These are phyloP conservation scores for Pontederia crassipes DNA, from an alignment of 176 grass and related monocot genomes.

Conservation along the genomic window DNA sequence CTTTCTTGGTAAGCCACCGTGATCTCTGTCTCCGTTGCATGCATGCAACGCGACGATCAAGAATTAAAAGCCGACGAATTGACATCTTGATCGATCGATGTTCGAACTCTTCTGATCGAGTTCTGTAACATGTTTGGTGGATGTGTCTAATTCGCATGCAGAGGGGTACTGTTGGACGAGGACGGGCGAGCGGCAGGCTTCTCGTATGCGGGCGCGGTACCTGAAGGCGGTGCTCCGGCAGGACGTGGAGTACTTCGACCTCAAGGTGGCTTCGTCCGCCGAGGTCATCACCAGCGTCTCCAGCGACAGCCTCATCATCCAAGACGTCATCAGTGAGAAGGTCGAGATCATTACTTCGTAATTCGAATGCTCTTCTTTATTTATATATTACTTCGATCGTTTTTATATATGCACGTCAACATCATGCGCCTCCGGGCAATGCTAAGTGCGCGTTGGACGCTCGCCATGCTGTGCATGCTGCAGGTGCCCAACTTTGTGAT, in stretches of 20 bases:
- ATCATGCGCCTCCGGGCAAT: too few species aligned
- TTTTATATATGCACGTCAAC: too few species aligned
- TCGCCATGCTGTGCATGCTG: not conserved
- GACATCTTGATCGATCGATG: too few species aligned
- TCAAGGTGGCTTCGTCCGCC: slow-evolving; percentile 5
- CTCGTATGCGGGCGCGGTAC: slow-evolving; percentile 18
- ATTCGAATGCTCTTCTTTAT: too few species aligned
- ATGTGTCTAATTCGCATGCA: not conserved
- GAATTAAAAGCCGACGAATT: too few species aligned
- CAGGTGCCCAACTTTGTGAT: slow-evolving; percentile 23
- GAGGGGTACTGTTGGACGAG: slow-evolving; percentile 55
- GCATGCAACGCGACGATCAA: too few species aligned
- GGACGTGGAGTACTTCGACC: slow-evolving; percentile 24
- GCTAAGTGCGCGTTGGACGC: too few species aligned
- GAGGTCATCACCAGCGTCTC: slow-evolving; percentile 28
- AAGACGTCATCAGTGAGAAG: slow-evolving; percentile 26
- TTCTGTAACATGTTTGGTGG: not conserved
- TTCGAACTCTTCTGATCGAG: too few species aligned
- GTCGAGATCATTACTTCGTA: not conserved
- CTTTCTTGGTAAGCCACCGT: slow-evolving; percentile 52
- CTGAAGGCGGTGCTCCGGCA: slow-evolving; percentile 24
- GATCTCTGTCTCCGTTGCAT: too few species aligned
- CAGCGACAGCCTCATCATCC: slow-evolving; percentile 21
- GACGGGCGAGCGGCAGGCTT: slow-evolving; percentile 29
- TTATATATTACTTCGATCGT: too few species aligned